Conservation (phyloP, 306 rosid genomes). For the Corylus avellana region DNA sequence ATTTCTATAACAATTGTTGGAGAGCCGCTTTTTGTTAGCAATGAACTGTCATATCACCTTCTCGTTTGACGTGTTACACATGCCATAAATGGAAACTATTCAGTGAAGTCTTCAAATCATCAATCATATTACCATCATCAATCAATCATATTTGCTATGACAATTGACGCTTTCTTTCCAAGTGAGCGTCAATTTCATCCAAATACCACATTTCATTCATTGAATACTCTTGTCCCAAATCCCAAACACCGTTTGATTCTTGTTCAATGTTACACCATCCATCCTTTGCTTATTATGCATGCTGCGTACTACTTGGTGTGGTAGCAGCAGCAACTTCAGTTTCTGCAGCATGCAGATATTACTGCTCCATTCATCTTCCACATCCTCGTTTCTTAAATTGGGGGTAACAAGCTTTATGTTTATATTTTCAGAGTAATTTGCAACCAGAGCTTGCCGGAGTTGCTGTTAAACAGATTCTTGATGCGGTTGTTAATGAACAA, state of each 20-base stretch:
- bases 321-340: not conserved
- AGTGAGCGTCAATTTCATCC: constrained; percentile 51
- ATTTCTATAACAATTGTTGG: no score
- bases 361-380: constrained; percentile 25
- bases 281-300: constrained; percentile 31
- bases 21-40: no score
- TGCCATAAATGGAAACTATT: no score
- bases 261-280: constrained; percentile 25
- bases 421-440: constrained; percentile 54
- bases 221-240: constrained; percentile 36
- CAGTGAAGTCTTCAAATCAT: no score
- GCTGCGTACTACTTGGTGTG: constrained; percentile 24
- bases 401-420: not conserved
- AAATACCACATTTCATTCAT: constrained; percentile 63
- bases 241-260: not conserved
- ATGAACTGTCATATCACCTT: no score
- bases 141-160: no score
- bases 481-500: constrained; percentile 28
- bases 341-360: not conserved
- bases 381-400: constrained; percentile 6
- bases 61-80: no score
- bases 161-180: no score
- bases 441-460: constrained; percentile 50
- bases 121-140: no score
- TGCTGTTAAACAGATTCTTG: constrained; percentile 40